Percentiles rank a stretch among this genome's conserved stretches.
Conservation (phyloP, 2,329 filamentous ascomycete genomes). For the Decorospora gaudefroyi region DNA sequence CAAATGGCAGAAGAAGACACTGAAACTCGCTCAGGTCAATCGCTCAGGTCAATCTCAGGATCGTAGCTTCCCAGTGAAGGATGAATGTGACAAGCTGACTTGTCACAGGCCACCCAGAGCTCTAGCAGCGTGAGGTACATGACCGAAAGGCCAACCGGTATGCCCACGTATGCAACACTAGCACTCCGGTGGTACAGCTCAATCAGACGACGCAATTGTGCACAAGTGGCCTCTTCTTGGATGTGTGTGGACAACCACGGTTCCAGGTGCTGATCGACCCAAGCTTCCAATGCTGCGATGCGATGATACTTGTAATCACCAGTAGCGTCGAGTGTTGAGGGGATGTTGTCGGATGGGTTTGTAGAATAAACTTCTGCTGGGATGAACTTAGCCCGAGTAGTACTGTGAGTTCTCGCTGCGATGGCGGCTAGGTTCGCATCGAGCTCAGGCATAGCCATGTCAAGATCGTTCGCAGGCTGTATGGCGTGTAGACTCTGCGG, state of each 20-base stretch:
- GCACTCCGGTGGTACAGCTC: constrained; percentile 18
- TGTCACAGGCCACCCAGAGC: constrained; percentile 63
- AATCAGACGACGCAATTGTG: constrained; percentile 12
- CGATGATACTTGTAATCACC: constrained; percentile 44
- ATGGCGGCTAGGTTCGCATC: constrained; percentile 17
- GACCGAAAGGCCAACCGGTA: constrained; percentile 56
- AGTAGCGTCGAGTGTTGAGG: constrained; percentile 1
- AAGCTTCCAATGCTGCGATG: constrained; percentile 56
- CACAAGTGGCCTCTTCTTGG: constrained; percentile 29
- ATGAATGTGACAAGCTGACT: constrained; percentile 46
- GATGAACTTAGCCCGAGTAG: constrained; percentile 8
- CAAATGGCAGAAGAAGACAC: constrained; percentile 52
- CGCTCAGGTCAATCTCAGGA: constrained; percentile 48
- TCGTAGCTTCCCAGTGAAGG: constrained; percentile 55
- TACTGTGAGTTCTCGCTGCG: not conserved
- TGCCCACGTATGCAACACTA: constrained; percentile 39
- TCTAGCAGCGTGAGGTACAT: constrained; percentile 62
- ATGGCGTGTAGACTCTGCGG: constrained; percentile 5
- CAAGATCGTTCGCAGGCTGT: constrained; percentile 16
- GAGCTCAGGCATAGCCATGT: constrained; percentile 17
- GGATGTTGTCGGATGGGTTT: constrained; percentile 9
- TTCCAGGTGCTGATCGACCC: constrained; percentile 52
- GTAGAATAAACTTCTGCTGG: constrained; percentile 8
- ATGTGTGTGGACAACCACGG: constrained; percentile 46
- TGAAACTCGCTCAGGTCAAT: constrained; percentile 50